These are phyloP conservation scores for Calcarisporium arbuscula DNA, from an alignment of 2,329 filamentous ascomycete species.

Conservation along the genomic window DNA sequence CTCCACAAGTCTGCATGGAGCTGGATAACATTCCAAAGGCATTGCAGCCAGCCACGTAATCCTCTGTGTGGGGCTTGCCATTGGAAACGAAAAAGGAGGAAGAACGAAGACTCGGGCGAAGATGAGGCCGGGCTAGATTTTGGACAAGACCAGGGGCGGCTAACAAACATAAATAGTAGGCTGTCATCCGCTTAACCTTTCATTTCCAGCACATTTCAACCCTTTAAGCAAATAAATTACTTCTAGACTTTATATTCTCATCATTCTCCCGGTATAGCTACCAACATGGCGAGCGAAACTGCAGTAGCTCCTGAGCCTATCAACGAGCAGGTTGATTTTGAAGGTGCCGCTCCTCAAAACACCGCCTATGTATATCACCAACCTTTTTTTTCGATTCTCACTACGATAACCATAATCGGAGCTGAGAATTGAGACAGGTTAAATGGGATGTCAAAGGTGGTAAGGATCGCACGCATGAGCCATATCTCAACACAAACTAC, in stretches of 20 bases:
- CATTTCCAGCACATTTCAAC: neutral
- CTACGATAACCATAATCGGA: neutral
- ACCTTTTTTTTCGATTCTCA: neutral
- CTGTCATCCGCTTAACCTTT: neutral
- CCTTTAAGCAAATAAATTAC: neutral
- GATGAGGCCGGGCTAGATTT: no score
- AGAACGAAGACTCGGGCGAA: neutral
- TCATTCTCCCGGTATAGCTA: neutral
- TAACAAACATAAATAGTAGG: conserved; percentile 1
- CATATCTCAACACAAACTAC: conserved; percentile 7
- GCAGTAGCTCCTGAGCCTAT: neutral
- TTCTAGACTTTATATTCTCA: neutral
- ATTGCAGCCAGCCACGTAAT: neutral
- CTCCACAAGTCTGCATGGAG: neutral
- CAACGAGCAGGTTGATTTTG: conserved; percentile 2
- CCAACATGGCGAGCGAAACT: neutral
- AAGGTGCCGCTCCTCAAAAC: neutral
- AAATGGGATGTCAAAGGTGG: conserved; percentile 9
- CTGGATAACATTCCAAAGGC: neutral
- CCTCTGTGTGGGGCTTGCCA: neutral
- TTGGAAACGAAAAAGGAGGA: neutral
- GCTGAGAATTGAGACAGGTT: conserved; percentile 2
- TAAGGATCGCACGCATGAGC: conserved; percentile 3
- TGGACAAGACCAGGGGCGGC: neutral
- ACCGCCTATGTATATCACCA: neutral